Evolutionary conservation across 495 filamentous ascomycete genomes (phyloP).

Genomic region (Aspergillus diversus): DNA sequence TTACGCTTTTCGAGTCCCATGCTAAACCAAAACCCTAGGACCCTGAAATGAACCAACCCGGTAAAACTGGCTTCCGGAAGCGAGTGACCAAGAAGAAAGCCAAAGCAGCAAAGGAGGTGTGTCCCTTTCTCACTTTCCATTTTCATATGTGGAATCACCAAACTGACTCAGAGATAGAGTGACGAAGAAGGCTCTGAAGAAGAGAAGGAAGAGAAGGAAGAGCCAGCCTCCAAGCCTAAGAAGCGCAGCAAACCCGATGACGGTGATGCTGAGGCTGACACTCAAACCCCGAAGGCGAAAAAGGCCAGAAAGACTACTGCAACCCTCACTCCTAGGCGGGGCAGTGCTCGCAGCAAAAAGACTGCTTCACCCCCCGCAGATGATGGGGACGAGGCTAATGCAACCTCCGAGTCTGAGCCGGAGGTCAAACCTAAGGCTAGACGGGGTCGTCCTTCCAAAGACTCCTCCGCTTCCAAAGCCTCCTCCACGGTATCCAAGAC

Average conservation of each 20-base stretch:
- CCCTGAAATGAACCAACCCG: conserved; percentile 67
- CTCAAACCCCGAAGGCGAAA: conserved; percentile 15
- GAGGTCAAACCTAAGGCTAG: background rate
- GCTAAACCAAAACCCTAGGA: conserved; percentile 51
- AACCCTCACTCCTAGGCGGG: conserved; percentile 9
- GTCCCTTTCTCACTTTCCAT: conserved; percentile 28
- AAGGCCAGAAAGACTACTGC: conserved; percentile 23
- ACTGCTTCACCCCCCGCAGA: conserved; percentile 22
- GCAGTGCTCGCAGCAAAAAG: conserved; percentile 31
- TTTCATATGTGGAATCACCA: conserved; percentile 18
- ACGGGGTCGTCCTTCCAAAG: background rate
- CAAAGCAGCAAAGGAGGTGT: conserved; percentile 24
- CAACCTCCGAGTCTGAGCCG: background rate
- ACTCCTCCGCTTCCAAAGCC: background rate
- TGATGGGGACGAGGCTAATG: conserved; percentile 10
- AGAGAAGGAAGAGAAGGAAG: conserved; percentile 33
- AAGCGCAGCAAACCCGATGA: conserved; percentile 4
- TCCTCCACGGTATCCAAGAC: background rate
- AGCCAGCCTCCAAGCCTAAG: conserved; percentile 28
- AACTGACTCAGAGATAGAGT: conserved; percentile 19
- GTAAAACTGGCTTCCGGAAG: conserved; percentile 61
- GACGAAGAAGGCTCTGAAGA: conserved; percentile 21
- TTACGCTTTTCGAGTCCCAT: conserved; percentile 19
- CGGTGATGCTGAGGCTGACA: conserved; percentile 3
- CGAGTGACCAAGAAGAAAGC: conserved; percentile 44